phyloP scores from a whole-genome alignment of 805 yeast species.

The Candida tammaniensis region DNA sequence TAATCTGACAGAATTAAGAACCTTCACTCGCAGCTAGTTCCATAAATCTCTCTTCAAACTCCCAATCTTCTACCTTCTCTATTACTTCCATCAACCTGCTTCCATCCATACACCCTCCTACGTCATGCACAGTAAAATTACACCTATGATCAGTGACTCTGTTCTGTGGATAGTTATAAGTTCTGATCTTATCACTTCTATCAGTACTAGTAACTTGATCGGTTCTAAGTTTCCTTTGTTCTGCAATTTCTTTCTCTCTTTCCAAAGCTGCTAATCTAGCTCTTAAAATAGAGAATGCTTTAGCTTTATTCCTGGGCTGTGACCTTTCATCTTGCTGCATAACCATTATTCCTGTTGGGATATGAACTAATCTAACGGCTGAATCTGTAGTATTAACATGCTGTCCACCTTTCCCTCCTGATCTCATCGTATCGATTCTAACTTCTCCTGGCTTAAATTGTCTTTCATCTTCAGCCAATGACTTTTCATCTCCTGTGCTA shows the following conservation, averaged over 20 bases:
- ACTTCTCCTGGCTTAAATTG: conserved; percentile 84
- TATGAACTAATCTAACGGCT: conserved; percentile 89
- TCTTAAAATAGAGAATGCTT: conserved; percentile 78
- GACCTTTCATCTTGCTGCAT: conserved; percentile 93
- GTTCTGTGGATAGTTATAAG: conserved; percentile 91
- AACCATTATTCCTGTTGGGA: conserved; percentile 87
- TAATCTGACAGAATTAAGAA: no score
- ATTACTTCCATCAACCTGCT: conserved; percentile 31
- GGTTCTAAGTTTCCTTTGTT: conserved; percentile 64
- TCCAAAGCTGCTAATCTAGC: conserved; percentile 84
- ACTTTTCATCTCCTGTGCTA: conserved; percentile 50
- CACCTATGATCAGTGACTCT: conserved; percentile 94
- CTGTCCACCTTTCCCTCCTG: conserved; percentile 97
- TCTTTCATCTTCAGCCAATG: conserved; percentile 54
- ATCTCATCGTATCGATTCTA: conserved; percentile 93
- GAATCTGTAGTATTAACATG: conserved; percentile 97
- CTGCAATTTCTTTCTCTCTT: conserved; percentile 57
- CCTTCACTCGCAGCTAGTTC: neutral
- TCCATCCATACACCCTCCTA: conserved; percentile 45
- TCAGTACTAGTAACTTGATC: conserved; percentile 88
- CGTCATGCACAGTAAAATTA: conserved; percentile 72
- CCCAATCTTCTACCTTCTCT: conserved; percentile 34
- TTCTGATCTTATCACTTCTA: conserved; percentile 88
- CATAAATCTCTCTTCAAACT: conserved; percentile 31
- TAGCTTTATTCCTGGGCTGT: conserved; percentile 91